Evolutionary conservation across 2,329 filamentous ascomycete species (phyloP).

Genomic region (Tolypocladium capitatum): DNA sequence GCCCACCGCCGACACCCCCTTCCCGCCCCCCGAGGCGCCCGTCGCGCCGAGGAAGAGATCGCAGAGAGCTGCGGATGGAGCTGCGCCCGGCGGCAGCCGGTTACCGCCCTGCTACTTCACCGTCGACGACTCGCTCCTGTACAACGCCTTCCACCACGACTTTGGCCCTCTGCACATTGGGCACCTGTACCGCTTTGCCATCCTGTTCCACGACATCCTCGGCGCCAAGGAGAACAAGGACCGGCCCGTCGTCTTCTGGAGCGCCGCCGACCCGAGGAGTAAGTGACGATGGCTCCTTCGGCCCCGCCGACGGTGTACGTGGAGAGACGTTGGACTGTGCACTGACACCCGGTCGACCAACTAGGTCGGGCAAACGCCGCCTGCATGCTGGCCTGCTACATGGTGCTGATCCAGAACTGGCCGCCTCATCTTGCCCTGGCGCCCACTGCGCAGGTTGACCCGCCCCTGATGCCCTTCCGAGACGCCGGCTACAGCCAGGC

Average conservation of each 20-base stretch:
- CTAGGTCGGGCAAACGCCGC: slow-evolving; percentile 82
- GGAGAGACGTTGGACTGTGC: neutral
- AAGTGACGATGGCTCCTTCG: no score
- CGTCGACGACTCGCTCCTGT: slow-evolving; percentile 80
- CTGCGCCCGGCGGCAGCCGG: slow-evolving; percentile 26
- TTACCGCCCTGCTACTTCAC: slow-evolving; percentile 82
- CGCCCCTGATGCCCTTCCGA: slow-evolving; percentile 95
- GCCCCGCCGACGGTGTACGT: no score
- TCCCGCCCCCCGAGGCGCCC: slow-evolving; percentile 73
- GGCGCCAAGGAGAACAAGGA: slow-evolving; percentile 84
- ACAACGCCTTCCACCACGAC: slow-evolving; percentile 98
- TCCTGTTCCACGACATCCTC: slow-evolving; percentile 89
- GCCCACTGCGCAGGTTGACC: slow-evolving; percentile 91
- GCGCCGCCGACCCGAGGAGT: slow-evolving; percentile 81
- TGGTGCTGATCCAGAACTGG: slow-evolving; percentile 97
- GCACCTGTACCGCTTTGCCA: slow-evolving; percentile 90
- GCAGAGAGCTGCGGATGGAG: slow-evolving; percentile 46
- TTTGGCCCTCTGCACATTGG: slow-evolving; percentile 97
- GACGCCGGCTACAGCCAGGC: slow-evolving; percentile 98
- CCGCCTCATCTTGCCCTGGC: slow-evolving; percentile 89
- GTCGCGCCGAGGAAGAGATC: slow-evolving; percentile 22
- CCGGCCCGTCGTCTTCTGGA: slow-evolving; percentile 90
- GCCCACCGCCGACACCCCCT: slow-evolving; percentile 69
- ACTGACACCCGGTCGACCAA: no score
- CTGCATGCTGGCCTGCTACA: slow-evolving; percentile 91